Conservation (phyloP, 2,329 filamentous ascomycete species). For the Geosmithia morbida region DNA sequence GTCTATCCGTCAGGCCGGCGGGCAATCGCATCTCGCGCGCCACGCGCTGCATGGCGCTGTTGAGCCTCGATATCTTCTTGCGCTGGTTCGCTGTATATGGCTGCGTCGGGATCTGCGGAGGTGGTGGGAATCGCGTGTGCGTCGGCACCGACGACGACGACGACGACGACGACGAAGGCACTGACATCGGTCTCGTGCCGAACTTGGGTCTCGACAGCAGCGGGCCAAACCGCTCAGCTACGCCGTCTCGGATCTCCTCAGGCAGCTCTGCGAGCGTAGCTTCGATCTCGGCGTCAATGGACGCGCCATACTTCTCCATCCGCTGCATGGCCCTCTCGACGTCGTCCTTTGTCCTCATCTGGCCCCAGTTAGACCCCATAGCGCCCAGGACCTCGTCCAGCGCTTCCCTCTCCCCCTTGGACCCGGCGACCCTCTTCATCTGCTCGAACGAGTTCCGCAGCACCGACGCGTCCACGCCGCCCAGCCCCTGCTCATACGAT, state of each 20-base stretch:
- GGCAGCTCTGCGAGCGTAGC: conserved; percentile 15
- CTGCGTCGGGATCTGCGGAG: conserved; percentile 20
- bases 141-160: too few relatives aligned
- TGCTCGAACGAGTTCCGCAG: conserved; percentile 20
- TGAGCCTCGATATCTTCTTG: conserved; percentile 21
- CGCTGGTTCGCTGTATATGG: conserved; percentile 21
- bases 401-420: conserved; percentile 16
- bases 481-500: conserved; percentile 24
- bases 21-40: conserved; percentile 13
- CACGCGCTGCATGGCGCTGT: conserved; percentile 13
- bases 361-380: conserved; percentile 15
- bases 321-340: conserved; percentile 18
- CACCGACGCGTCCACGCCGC: conserved; percentile 18
- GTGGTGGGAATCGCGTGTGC: background rate
- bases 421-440: conserved; percentile 21
- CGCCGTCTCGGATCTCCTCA: conserved; percentile 15
- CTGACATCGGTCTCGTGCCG: background rate
- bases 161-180: background rate
- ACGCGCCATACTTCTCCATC: conserved; percentile 18
- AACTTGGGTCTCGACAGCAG: conserved; percentile 9
- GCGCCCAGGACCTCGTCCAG: conserved; percentile 19
- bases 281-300: conserved; percentile 19
- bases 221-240: conserved; percentile 10
- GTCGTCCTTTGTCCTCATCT: conserved; percentile 16
- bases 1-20: conserved; percentile 15